These are phyloP conservation scores for Datisca glomerata DNA, from an alignment of 306 rosid species.

Conservation along the genomic window DNA sequence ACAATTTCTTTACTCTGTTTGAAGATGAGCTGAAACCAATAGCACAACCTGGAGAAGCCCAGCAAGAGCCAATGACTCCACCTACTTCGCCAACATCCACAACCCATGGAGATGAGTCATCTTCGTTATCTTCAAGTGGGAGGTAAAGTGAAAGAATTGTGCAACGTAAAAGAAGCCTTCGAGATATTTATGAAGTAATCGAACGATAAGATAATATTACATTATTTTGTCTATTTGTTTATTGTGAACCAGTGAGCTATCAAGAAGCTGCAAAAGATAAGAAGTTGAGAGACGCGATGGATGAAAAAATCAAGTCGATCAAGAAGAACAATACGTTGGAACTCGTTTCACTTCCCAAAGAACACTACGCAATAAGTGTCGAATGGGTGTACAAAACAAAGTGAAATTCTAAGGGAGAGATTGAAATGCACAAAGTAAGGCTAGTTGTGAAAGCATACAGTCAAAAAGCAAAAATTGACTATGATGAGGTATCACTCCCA, in stretches of 20 bases:
- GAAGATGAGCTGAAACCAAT: too few species aligned
- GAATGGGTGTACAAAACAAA: too few species aligned
- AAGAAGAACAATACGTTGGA: neutral
- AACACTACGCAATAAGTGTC: neutral
- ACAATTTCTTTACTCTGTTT: neutral
- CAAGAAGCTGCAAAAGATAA: neutral
- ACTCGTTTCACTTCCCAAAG: neutral
- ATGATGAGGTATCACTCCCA: neutral
- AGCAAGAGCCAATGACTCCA: neutral
- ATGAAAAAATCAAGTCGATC: neutral
- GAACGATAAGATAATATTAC: neutral
- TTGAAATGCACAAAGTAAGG: neutral
- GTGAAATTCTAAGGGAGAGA: too few species aligned
- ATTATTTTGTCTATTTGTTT: neutral
- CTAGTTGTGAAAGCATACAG: neutral
- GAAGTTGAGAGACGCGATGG: neutral
- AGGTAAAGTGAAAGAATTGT: too few species aligned
- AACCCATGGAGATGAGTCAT: neutral
- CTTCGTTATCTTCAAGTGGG: neutral
- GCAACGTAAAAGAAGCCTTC: too few species aligned
- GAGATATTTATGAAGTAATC: too few species aligned
- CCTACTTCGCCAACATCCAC: neutral
- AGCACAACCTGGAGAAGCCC: neutral
- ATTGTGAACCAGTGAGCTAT: neutral
- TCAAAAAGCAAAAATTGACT: neutral